These are phyloP conservation scores for Rutstroemia sp. DNA, from an alignment of 2,329 filamentous ascomycete genomes.

Conservation along the genomic window DNA sequence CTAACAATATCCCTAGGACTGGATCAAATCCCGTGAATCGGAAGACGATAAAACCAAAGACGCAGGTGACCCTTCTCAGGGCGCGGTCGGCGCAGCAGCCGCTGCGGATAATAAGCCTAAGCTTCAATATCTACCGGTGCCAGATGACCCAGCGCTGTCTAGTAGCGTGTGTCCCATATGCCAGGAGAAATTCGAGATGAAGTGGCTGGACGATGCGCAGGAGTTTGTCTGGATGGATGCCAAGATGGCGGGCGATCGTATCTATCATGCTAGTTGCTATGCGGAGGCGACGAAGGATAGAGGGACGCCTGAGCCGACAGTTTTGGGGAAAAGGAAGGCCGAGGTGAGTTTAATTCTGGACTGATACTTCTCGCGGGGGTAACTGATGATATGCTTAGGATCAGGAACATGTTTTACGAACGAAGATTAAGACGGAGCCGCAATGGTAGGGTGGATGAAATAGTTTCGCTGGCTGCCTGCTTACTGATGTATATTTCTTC, in stretches of 20 bases:
- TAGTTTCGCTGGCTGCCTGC: neutral
- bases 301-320: conserved; percentile 51
- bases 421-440: conserved; percentile 26
- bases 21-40: conserved; percentile 77
- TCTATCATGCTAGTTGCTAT: conserved; percentile 88
- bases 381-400: conserved; percentile 5
- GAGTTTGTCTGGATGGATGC: conserved; percentile 98
- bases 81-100: conserved; percentile 33
- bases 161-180: conserved; percentile 87
- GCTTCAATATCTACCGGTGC: conserved; percentile 71
- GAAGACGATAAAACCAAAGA: conserved; percentile 55
- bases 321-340: conserved; percentile 69
- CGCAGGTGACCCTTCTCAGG: conserved; percentile 33
- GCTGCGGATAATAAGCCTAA: conserved; percentile 40
- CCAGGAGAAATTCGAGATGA: conserved; percentile 88
- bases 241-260: conserved; percentile 65
- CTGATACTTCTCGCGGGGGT: neutral
- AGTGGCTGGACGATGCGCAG: conserved; percentile 86
- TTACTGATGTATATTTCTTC: neutral
- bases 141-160: conserved; percentile 65
- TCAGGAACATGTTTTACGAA: conserved; percentile 4
- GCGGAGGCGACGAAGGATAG: conserved; percentile 67
- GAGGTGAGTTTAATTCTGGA: conserved; percentile 38
- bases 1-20: conserved; percentile 54
- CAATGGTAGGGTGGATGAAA: neutral